Evolutionary conservation across 2,329 filamentous ascomycete genomes (phyloP).

Genomic region (Phyllosticta citriasiana): DNA sequence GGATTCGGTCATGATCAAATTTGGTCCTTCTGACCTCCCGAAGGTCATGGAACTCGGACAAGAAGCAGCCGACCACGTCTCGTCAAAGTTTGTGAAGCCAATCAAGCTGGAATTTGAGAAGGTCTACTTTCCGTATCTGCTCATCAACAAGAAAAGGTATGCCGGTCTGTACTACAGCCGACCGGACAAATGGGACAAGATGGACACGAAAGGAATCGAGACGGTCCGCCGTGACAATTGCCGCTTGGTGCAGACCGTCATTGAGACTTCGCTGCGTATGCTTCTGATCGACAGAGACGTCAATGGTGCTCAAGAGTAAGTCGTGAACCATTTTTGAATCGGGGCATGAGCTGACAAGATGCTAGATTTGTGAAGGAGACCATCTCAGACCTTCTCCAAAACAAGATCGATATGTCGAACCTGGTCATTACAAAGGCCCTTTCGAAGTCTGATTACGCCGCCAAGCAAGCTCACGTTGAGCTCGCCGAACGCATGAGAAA

Average conservation of each 20-base stretch:
- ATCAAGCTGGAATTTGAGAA: constrained; percentile 99
- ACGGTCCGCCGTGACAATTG: constrained; percentile 97
- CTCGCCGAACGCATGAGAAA: constrained; percentile 95
- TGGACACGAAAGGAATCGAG: constrained; percentile 99
- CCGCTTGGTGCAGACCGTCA: constrained; percentile 87
- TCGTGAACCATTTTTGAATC: constrained; percentile 15
- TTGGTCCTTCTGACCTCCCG: constrained; percentile 75
- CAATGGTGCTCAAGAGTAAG: constrained; percentile 84
- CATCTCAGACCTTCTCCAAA: constrained; percentile 89
- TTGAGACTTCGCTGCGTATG: constrained; percentile 92
- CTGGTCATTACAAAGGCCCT: constrained; percentile 97
- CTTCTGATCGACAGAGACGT: constrained; percentile 90
- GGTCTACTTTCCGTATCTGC: constrained; percentile 92
- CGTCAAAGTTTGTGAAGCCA: constrained; percentile 84
- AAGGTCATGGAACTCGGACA: constrained; percentile 94
- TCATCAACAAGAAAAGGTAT: constrained; percentile 99
- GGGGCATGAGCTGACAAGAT: constrained; percentile 27
- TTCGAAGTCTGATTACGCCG: constrained; percentile 67
- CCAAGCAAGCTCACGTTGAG: constrained; percentile 92
- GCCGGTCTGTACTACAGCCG: constrained; percentile 97
- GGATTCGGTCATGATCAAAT: constrained; percentile 99
- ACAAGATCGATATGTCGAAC: constrained; percentile 98
- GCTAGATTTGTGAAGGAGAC: constrained; percentile 86
- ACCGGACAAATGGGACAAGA: constrained; percentile 92
- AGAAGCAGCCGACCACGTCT: constrained; percentile 81